Base-by-base conservation (phyloP, 768 basidiomycete genomes). In the Phaeolepiota aurea region DNA sequence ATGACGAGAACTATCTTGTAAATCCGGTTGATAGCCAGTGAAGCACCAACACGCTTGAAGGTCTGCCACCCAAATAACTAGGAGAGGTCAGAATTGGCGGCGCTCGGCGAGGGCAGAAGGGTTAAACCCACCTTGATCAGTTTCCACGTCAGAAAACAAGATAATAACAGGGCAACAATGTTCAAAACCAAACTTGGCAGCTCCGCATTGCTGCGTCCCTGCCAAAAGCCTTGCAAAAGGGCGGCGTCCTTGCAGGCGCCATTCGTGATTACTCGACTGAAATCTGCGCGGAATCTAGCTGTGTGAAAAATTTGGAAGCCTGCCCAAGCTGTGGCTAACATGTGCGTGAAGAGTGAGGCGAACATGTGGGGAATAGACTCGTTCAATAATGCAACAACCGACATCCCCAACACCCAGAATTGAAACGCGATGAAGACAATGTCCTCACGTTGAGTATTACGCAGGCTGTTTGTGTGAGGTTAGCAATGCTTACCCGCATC, bases 51-150 rank as follows among this genome's bases (percentile, higher is more conserved):
- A 42, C 85, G 82, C 58, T 87, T 87, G 72, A 88, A 90, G 0
- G 86, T 90, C 58, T 86, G 83, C 86, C 86, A 90, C 32, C 87
- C 83, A 55, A 85, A 89, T 12, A 69, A 52, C 82, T 85, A 40
- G 3, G 3, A 16, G 13, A 21, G n/a, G 18, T 23, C 22, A 37
- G 23, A 33, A 31, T 20, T 10, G 41, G 16, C 5, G 37, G 28
- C 25, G 28, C 3, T 32, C 34, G 9, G 5, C 18, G 30, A 12
- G n/a, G 30, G 10, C 21, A 22, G 5, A 20, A 33, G 15, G 20
- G 3, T 22, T 28, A 21, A 32, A 48, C 50, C 14, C 39, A 86
- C 86, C 72, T 82, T 86, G 52, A 82, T 68, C 19, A 90, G 66
- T 49, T 66, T 77, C 81, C 82, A 88, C 1, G 82, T 82, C 48